Evolutionary conservation across 2,329 filamentous ascomycete genomes (phyloP).

Genomic region (Sordariomycetes sp.): DNA sequence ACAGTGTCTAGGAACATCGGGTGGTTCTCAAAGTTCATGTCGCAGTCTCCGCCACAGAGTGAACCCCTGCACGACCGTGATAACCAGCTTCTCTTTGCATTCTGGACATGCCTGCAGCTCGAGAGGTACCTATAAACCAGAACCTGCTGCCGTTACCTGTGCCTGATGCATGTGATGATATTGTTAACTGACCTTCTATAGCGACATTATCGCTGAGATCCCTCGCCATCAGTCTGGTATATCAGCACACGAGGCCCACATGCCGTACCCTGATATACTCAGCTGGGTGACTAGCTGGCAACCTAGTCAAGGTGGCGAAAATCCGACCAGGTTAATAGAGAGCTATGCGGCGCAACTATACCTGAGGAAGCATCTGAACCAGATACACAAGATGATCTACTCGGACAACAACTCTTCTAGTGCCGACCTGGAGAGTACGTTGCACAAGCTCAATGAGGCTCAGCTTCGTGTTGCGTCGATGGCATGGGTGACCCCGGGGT

Average conservation of each 20-base stretch:
- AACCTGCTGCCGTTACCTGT: background rate
- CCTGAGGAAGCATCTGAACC: conserved; percentile 53
- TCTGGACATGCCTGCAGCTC: conserved; percentile 88
- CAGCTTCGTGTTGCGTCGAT: conserved; percentile 17
- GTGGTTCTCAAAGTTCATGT: background rate
- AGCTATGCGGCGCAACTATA: conserved; percentile 56
- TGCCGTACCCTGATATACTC: conserved; percentile 54
- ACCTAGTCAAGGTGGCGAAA: conserved; percentile 14
- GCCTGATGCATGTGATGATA: background rate
- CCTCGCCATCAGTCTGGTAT: conserved; percentile 50
- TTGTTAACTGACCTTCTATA: conserved; percentile 18
- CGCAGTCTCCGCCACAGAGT: background rate
- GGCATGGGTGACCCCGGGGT: conserved; percentile 36
- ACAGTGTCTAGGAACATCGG: conserved; percentile 1
- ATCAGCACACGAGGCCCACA: conserved; percentile 49
- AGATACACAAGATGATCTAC: conserved; percentile 48
- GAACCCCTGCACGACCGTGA: conserved; percentile 21
- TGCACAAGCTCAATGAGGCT: background rate
- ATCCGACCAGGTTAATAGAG: conserved; percentile 30
- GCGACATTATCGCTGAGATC: conserved; percentile 86
- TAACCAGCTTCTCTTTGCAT: conserved; percentile 64
- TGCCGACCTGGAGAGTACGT: background rate
- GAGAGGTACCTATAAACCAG: conserved; percentile 54
- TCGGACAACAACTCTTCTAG: conserved; percentile 26
- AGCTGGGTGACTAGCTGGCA: conserved; percentile 9